These are phyloP conservation scores for Eragrostis nindensis DNA, from an alignment of 176 grass and related monocot genomes.

Conservation along the genomic window DNA sequence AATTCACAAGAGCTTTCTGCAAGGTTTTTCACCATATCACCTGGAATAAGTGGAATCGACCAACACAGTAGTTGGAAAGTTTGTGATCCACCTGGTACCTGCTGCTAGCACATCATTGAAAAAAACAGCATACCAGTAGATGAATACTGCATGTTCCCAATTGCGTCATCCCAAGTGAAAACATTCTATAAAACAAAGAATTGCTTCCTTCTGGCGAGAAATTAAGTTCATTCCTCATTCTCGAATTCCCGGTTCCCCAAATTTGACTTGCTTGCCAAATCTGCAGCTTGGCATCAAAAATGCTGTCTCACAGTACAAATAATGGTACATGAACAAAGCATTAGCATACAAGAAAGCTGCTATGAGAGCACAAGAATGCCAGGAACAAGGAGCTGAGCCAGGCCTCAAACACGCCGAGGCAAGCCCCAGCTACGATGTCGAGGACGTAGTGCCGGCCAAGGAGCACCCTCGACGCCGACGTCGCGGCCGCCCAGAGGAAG, in stretches of 20 bases:
- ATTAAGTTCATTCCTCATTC: neutral
- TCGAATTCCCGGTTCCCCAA: neutral
- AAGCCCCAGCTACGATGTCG: slow-evolving; percentile 74
- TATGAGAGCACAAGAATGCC: slow-evolving; percentile 21
- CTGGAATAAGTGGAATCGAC: neutral
- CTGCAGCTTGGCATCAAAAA: neutral
- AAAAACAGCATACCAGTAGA: neutral
- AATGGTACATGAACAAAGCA: slow-evolving; percentile 5
- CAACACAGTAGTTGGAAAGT: neutral
- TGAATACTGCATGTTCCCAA: neutral
- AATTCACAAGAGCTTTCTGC: neutral
- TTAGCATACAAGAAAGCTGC: slow-evolving; percentile 48
- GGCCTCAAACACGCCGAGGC: slow-evolving; percentile 81
- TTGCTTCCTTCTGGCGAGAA: neutral
- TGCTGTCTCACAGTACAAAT: neutral
- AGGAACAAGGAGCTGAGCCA: slow-evolving; percentile 53
- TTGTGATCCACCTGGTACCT: too few relatives aligned
- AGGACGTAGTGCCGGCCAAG: slow-evolving; percentile 87
- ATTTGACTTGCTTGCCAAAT: slow-evolving; percentile 22
- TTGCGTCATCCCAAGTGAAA: neutral
- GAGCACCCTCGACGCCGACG: slow-evolving; percentile 79
- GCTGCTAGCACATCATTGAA: neutral
- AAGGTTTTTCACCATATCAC: neutral
- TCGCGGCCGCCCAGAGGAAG: slow-evolving; percentile 70
- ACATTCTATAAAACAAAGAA: neutral